Evolutionary conservation across 2,329 filamentous ascomycete genomes (phyloP).

Genomic region (Fusarium nisikadoi): DNA sequence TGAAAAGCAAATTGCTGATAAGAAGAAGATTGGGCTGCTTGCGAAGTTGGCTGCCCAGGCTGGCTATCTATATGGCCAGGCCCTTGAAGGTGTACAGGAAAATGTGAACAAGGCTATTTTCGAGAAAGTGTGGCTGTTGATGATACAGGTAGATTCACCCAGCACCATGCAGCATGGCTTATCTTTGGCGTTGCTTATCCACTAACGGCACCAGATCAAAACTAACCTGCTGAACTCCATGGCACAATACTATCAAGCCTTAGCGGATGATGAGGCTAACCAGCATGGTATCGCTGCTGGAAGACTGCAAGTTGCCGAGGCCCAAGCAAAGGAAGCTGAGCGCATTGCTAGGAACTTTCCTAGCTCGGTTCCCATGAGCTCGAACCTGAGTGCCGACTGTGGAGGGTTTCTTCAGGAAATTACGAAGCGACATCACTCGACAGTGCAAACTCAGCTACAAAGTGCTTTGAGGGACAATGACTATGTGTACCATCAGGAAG

Average conservation of each 20-base stretch:
- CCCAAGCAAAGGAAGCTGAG: slow-evolving; percentile 80
- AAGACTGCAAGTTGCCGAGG: slow-evolving; percentile 83
- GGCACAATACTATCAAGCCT: slow-evolving; percentile 92
- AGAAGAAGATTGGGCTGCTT: slow-evolving; percentile 90
- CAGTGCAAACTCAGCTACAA: slow-evolving; percentile 81
- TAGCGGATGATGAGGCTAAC: slow-evolving; percentile 89
- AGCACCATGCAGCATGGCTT: neutral
- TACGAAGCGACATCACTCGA: slow-evolving; percentile 82
- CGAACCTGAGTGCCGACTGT: slow-evolving; percentile 86
- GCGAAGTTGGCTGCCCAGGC: slow-evolving; percentile 95
- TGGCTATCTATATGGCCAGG: slow-evolving; percentile 86
- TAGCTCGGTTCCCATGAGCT: slow-evolving; percentile 78
- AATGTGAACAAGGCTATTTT: slow-evolving; percentile 92
- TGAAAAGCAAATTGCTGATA: slow-evolving; percentile 92
- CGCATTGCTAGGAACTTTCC: slow-evolving; percentile 84
- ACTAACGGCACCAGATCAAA: slow-evolving; percentile 69
- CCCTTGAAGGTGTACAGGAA: slow-evolving; percentile 89
- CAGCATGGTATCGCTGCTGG: slow-evolving; percentile 87
- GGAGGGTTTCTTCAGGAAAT: slow-evolving; percentile 79
- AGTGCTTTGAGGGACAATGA: slow-evolving; percentile 92
- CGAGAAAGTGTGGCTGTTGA: slow-evolving; percentile 89
- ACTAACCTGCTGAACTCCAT: slow-evolving; percentile 83
- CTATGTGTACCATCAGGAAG: slow-evolving; percentile 95
- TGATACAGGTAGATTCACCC: slow-evolving; percentile 72
- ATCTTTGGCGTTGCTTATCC: neutral